Conservation (phyloP, 2,329 filamentous ascomycete species). For the Colletotrichum sp. region DNA sequence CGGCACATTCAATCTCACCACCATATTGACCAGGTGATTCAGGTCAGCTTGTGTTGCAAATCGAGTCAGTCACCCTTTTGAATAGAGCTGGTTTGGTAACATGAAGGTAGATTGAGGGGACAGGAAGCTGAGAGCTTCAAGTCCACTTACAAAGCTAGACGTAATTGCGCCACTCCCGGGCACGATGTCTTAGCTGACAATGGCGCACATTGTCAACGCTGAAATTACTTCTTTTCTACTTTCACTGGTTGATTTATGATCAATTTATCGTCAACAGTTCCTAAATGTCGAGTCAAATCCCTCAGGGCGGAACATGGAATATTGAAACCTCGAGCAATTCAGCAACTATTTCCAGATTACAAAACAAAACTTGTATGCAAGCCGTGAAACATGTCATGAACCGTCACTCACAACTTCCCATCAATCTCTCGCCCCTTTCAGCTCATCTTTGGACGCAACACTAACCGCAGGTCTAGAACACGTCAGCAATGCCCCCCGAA, state of each 20-base stretch:
- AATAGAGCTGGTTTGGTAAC: neutral
- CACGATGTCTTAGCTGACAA: neutral
- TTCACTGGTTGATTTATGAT: accelerated
- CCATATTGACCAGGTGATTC: neutral
- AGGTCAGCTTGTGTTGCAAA: neutral
- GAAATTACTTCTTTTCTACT: neutral
- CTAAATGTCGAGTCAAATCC: neutral
- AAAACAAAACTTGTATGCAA: neutral
- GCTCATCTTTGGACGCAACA: neutral
- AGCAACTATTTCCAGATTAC: neutral
- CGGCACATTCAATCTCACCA: neutral
- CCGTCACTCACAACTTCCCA: neutral
- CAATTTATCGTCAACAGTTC: neutral
- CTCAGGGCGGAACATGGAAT: neutral
- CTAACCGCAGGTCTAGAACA: neutral
- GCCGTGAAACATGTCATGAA: neutral
- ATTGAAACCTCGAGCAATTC: neutral
- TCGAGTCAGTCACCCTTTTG: neutral
- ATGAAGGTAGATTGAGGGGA: neutral
- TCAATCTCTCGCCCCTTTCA: neutral
- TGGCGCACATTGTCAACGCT: neutral
- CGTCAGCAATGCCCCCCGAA: neutral
- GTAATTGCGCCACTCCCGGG: neutral
- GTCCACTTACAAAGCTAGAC: neutral
- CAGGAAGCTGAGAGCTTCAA: neutral